Conservation (phyloP, 2,329 filamentous ascomycete species). For the Xylariaceae sp. region DNA sequence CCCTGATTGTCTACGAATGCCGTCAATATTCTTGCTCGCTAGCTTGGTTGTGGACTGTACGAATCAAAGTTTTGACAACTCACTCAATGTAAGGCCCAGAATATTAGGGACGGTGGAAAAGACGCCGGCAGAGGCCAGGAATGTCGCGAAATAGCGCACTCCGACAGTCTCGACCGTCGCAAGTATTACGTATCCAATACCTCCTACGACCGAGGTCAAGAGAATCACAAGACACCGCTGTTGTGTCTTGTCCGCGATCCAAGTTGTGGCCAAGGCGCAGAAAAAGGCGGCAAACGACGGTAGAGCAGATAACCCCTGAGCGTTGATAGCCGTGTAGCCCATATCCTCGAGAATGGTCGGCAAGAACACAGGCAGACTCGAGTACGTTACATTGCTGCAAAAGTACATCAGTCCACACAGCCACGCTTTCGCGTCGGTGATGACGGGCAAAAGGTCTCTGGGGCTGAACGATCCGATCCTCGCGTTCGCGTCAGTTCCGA, state of each 20-base stretch:
- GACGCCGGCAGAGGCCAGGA: conserved; percentile 39
- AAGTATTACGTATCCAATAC: conserved; percentile 23
- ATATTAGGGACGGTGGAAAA: conserved; percentile 24
- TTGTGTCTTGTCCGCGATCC: conserved; percentile 22
- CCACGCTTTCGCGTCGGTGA: conserved; percentile 65
- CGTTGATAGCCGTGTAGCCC: conserved; percentile 46
- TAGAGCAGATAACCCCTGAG: conserved; percentile 22
- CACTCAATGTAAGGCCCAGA: conserved; percentile 20
- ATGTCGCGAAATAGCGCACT: conserved; percentile 43
- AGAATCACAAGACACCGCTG: conserved; percentile 22
- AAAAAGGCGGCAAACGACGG: conserved; percentile 23
- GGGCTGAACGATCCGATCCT: conserved; percentile 43
- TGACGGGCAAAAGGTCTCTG: conserved; percentile 52
- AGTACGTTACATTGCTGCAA: conserved; percentile 81
- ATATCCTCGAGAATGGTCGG: conserved; percentile 75
- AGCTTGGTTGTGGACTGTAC: not conserved
- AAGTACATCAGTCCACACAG: conserved; percentile 81
- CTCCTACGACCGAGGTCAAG: conserved; percentile 16
- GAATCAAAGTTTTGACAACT: conserved; percentile 4
- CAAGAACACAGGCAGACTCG: conserved; percentile 80
- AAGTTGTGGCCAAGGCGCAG: conserved; percentile 20
- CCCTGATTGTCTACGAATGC: conserved; percentile 21
- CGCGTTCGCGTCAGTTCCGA: conserved; percentile 29
- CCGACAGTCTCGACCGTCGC: conserved; percentile 28
- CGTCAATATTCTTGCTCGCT: conserved; percentile 2